A percentile compares a stretch with the other conserved stretches of the same genome.
Conservation (phyloP, 805 yeast genomes). For the Cyberlindnera meyerae region DNA sequence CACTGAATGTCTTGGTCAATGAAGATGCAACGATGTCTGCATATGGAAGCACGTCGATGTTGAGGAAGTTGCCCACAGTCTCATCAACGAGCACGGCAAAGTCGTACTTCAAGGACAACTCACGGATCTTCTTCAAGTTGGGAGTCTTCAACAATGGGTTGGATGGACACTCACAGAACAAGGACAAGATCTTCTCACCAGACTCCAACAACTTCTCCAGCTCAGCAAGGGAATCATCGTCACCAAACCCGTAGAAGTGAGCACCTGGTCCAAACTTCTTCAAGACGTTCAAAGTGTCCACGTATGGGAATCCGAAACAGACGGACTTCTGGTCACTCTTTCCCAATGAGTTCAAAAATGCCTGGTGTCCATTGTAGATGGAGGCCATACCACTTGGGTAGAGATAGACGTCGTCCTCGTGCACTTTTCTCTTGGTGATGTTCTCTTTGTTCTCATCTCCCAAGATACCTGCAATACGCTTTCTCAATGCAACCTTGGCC, state of each 20-base stretch:
- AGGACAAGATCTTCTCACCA: conserved; percentile 66
- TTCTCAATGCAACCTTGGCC: conserved; percentile 69
- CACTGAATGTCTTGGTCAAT: conserved; percentile 86
- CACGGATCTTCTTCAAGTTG: conserved; percentile 57
- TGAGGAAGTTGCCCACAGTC: conserved; percentile 87
- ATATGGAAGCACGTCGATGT: conserved; percentile 73
- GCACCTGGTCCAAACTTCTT: conserved; percentile 91
- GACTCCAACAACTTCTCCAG: conserved; percentile 56
- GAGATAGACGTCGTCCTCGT: conserved; percentile 68
- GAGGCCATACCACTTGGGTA: conserved; percentile 93
- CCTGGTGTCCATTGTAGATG: conserved; percentile 74
- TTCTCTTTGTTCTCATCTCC: conserved; percentile 33
- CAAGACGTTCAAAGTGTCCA: conserved; percentile 82
- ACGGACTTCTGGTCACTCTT: conserved; percentile 60
- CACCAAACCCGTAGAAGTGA: conserved; percentile 81
- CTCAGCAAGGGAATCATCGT: conserved; percentile 59
- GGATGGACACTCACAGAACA: conserved; percentile 92
- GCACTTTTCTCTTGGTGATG: conserved; percentile 18
- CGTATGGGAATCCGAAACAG: conserved; percentile 95
- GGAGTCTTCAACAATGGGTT: conserved; percentile 91
- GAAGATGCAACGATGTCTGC: conserved; percentile 88
- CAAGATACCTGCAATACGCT: conserved; percentile 68
- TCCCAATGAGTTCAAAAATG: conserved; percentile 34
- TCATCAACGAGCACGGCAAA: conserved; percentile 89
- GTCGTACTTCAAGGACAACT: conserved; percentile 60